Evolutionary conservation across 768 basidiomycete species (phyloP).

Genomic region (Glaciozyma martinii): DNA sequence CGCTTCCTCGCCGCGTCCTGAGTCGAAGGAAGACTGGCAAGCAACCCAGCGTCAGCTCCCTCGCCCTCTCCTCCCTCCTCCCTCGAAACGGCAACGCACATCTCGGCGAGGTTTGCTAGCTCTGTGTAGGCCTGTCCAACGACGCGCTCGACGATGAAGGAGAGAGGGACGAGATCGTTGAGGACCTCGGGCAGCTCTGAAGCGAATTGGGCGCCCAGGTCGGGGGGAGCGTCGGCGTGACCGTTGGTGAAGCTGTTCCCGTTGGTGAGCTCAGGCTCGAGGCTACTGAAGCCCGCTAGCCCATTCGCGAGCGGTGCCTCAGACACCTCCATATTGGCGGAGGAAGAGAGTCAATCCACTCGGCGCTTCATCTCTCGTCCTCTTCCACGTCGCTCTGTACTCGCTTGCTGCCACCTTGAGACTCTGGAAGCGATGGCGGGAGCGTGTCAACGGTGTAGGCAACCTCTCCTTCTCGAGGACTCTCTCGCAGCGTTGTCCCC

Average conservation of each 20-base stretch:
- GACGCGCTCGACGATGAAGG: constrained; percentile 65
- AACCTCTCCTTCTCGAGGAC: constrained; percentile 53
- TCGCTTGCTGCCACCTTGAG: no score
- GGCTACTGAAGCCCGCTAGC: no score
- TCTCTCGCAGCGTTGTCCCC: constrained; percentile 79
- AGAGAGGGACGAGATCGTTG: constrained; percentile 64
- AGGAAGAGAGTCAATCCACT: no score
- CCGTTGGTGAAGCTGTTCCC: no score
- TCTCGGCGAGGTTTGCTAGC: constrained; percentile 72
- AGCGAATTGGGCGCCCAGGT: constrained; percentile 47
- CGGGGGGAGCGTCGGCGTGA: background rate
- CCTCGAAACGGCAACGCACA: constrained; percentile 49
- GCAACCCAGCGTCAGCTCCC: no score
- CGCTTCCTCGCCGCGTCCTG: constrained; percentile 56
- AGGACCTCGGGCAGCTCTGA: constrained; percentile 62
- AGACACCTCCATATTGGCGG: no score
- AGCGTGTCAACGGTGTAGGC: background rate
- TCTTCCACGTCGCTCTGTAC: no score
- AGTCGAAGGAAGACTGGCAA: constrained; percentile 28
- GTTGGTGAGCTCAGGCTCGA: no score
- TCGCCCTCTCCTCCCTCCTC: background rate
- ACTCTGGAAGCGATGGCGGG: background rate
- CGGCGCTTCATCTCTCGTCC: no score
- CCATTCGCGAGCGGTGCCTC: no score
- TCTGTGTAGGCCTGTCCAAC: constrained; percentile 74